Evolutionary conservation across 2,329 filamentous ascomycete genomes (phyloP), one percentile per base, ranked within the genome.

Genomic region (Colletotrichum shisoi): DNA sequence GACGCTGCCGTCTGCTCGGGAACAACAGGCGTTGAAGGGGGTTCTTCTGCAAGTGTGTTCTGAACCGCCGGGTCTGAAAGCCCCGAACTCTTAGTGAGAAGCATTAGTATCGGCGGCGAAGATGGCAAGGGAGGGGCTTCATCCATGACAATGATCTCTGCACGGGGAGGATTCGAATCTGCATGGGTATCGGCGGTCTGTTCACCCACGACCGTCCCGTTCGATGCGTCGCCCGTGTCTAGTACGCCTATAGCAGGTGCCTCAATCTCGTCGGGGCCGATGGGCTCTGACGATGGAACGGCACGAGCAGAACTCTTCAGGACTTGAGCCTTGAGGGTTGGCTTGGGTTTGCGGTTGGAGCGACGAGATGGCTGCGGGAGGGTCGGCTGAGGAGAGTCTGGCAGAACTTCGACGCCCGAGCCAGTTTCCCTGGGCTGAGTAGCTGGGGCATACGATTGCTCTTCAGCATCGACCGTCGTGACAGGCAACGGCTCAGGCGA

Each of bases 271-370:
- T 57, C 45, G 0, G 51, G n/a, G 8, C 19, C 34, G 6, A 17
- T 2, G 6, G n/a, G 12, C 24, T 63, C 62, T 5, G 57, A 27
- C 12, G 57, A 45, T 4, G 21, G 6, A 4, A 39, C 1, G 11
- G 45, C 27, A 19, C 27, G 17, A 15, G n/a, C 17, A 27, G 51
- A 11, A 27, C 0, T 31, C 4, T 59, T 62, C 12, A 56, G 12
- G 8, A 52, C 48, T 24, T 68, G 57, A 4, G 62, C 66, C 34
- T 70, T 69, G 37, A 46, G 44, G 9, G 65, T 58, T 13, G 65
- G 68, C 9, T 58, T 53, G 3, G 57, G 7, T 24, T 69, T 69
- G 24, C 68, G 61, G 21, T 42, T 52, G 15, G 68, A 70, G 17
- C 68, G 52, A 4, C 66, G 52, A 4, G 62, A 69, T 6, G 68